Base-by-base conservation (phyloP, 805 yeast genomes). In the Metschnikowia cubensis region DNA sequence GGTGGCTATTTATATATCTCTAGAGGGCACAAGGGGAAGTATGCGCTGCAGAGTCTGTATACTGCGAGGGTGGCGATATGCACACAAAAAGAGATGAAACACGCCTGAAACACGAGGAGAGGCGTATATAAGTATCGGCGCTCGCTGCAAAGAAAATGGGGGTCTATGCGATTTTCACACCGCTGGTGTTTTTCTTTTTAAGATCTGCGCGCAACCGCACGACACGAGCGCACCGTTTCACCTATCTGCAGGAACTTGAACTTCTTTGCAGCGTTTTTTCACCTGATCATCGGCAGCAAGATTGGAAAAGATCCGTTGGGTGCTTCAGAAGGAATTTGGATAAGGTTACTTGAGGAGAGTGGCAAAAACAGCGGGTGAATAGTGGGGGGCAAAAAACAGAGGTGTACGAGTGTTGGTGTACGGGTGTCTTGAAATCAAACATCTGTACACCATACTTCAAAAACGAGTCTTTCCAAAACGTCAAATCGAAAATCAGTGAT, bases 171-270 rank as follows among this genome's bases (percentile, higher is more conserved):
- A 20, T 14, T n/a, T 13, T 18, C 13, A 31, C 17, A 14, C 35
- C 35, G 18, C 36, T 20, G 14, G 31, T 33, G 37, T 42, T 42
- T 42, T 42, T 41, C 44, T 41, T 40, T 42, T 33, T 33, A 17
- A 33, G 37, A 42, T 42, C 45, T 42, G 45, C 37, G 45, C 45
- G 45, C 45, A 25, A 32, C 31, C 34, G 36, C 45, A 32, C 45
- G 45, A 42, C 21, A 35, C 17, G 15, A 36, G 13, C 39, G 15
- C 39, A 36, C 39, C 39, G 39, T 36, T 36, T 36, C 38, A 2
- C 0, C 6, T 8, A 20, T n/a, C 7, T 20, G 39, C 39, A 36
- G 29, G 29, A 36, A 36, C 39, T 36, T 21, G 39, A 36, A 14
- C 39, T 36, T 18, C 6, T 13, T 8, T 20, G 39, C 39, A 36